Evolutionary conservation across 2,329 filamentous ascomycete species (phyloP), one percentile per base, ranked within the genome.

Genomic region (Leptographium radiaticola): DNA sequence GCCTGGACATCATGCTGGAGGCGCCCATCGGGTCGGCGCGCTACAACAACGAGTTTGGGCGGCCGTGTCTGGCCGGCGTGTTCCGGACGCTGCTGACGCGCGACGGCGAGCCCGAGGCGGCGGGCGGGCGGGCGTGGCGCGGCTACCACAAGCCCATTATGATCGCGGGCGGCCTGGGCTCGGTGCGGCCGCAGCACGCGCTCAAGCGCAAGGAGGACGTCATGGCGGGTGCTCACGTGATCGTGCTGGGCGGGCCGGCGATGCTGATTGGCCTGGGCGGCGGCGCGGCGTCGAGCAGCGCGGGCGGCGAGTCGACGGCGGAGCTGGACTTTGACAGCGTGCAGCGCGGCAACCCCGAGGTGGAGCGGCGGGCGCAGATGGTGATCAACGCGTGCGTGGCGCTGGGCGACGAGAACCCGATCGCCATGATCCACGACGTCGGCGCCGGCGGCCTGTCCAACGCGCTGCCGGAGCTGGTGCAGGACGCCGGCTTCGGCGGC

Each of bases 141-240:
- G 93, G 93, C 30, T 98, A 95, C 67, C 93, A 97, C 71, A 98
- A 98, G 73, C 93, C 93, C 11, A 96, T 95, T 67, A 95, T 96
- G 88, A 89, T 98, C 70, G 93, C 93, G 58, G 93, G 93, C 65
- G 93, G 93, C 65, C 81, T 97, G 39, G 93, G 93, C 49, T 95
- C 87, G 7, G 91, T 97, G 34, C 75, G 93, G 55, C 91, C 93
- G 15, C 84, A 91, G 62, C 87, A 95, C 65, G 91, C 93, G 3
- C 75, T 96, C 56, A 98, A 98, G 71, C 79, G 87, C 58, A 80
- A 84, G 10, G 75, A 79, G 13, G 75, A 87, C 58, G 93, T 98
- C 18, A 83, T 84, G 52, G 80, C 89, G 51, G 91, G 89, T n/a
- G 89, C 90, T 18, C 87, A 91, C 65, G 79, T 95, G 47, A 85